Conservation (phyloP, 2,329 filamentous ascomycete genomes). For the Trichoderma citrinoviride region DNA sequence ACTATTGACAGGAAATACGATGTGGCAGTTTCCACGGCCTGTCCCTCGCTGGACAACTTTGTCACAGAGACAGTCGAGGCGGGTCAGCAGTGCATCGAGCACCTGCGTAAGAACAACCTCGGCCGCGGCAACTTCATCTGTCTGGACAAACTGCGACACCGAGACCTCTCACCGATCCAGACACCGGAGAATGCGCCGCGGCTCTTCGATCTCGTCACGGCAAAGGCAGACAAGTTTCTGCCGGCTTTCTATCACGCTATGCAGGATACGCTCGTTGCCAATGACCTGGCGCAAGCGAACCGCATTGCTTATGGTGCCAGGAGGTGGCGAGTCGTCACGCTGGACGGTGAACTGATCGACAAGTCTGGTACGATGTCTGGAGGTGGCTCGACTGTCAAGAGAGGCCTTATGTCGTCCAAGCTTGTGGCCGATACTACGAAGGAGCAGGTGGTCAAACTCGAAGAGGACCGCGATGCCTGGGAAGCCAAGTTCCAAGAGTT, state of each 20-base stretch:
- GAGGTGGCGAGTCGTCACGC: constrained; percentile 93
- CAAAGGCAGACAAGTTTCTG: constrained; percentile 81
- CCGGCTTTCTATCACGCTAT: constrained; percentile 95
- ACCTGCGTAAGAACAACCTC: constrained; percentile 94
- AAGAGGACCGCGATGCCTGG: constrained; percentile 78
- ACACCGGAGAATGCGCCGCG: constrained; percentile 92
- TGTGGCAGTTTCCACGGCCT: constrained; percentile 96
- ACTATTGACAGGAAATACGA: constrained; percentile 93
- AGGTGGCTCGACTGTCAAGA: constrained; percentile 86
- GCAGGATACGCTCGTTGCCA: constrained; percentile 90
- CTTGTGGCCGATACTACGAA: constrained; percentile 81
- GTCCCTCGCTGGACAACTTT: constrained; percentile 87
- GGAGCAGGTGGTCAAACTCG: constrained; percentile 84
- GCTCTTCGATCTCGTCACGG: constrained; percentile 86
- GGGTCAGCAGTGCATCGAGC: constrained; percentile 96
- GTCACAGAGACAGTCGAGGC: constrained; percentile 95
- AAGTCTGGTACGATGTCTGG: constrained; percentile 99
- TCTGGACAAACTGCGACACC: constrained; percentile 77
- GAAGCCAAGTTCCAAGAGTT: constrained; percentile 82
- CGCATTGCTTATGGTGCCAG: constrained; percentile 92
- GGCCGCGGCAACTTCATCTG: constrained; percentile 97
- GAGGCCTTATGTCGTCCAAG: constrained; percentile 95
- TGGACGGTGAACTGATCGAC: constrained; percentile 94
- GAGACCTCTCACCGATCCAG: constrained; percentile 74
- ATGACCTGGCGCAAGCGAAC: constrained; percentile 92